Base-by-base conservation (phyloP, 2,329 filamentous ascomycete species). In the Verticillium isaacii region DNA sequence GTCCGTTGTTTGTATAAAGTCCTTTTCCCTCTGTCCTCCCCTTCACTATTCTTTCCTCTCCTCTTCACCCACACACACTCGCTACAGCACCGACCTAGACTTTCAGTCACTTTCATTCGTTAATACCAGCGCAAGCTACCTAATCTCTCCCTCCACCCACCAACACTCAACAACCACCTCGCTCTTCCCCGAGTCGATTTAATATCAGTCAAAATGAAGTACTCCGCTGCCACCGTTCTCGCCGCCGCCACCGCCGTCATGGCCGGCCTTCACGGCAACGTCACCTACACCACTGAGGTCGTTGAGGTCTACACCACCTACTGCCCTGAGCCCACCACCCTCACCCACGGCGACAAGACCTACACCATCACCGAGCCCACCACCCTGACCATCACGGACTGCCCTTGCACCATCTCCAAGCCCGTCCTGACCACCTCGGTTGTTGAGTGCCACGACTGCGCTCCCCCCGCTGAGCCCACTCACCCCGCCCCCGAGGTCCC, bases 321-420 rank as follows among this genome's bases (percentile, higher is more conserved):
- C 85, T 92, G 90, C 86, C 88, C 89, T 25, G 80, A 72, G 68
- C 75, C 89, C 67, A 91, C 89, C 69, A 75, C 80, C 69, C 77
- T 91, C 76, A 84, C 83, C 71, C 81, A 89, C 78, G 84, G 82
- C 73, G 80, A 77, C 77, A 80, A 83, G 74, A 90, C 88, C 77
- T 90, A 89, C 83, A 89, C 84, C 69, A 80, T 92, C 77, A 87
- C 87, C 67, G 79, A 83, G 84, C 77, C 88, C 73, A 88, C 86
- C 74, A 88, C 86, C 74, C 76, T 90, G 75, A 90, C 88, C 79
- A 85, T 90, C 82, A 85, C 85, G 70, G 80, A 89, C 82, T 89
- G 88, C 83, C 85, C 87, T 69, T 90, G 87, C 87, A 91, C 85
- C 72, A 72, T 86, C 77, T 82, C 80, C 78, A 83, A 82, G 79